Base-by-base conservation (phyloP, 202 grass and related monocot species). In the Elaeis oleifera region DNA sequence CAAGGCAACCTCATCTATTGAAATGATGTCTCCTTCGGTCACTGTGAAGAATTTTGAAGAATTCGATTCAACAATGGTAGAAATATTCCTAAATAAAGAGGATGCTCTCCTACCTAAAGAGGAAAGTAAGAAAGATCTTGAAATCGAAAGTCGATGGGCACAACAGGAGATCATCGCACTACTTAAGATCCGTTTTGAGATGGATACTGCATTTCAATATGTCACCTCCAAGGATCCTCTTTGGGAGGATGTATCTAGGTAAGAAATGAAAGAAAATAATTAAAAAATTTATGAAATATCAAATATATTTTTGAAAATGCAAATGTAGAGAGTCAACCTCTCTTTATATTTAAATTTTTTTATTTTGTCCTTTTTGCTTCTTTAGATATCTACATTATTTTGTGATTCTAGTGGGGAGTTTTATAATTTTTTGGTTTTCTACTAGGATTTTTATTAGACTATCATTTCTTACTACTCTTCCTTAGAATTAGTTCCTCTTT, bases 171-270 rank as follows among this genome's bases (percentile, higher is more conserved):
- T 84, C 55, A 64, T 91, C 53, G 79, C 80, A 66, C 76, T 96
- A 58, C 87, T 96, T 79, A 96, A 89, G 84, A 91, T 91, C 79
- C 84, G 84, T 18, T 83, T 71, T 1, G 91, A 96, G 65, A 96
- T 96, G 91, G 91, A 91, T 76, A 81, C 79, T 6, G 79, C 77
- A 39, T 96, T 96, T 70, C 73, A 84, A 48, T 87, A 91, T 49
- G 79, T 84, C 74, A 96, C 87, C 32, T 79, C 91, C 50, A 96
- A 89, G 64, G 84, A 81, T n/a, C 87, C 87, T 17, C 81, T 96
- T 56, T 96, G 91, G 91, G 84, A 96, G 62, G 81, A 85, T 55
- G 79, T 96, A 71, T 96, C 87, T 57, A 91, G 91, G 91, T 96
- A 79, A 71, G 70, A 50, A 68, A 72, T 58, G 15, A 13, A 67